These are phyloP conservation scores for Leucoagaricus sp. DNA, from an alignment of 1,284 basidiomycete genomes.

Conservation along the genomic window DNA sequence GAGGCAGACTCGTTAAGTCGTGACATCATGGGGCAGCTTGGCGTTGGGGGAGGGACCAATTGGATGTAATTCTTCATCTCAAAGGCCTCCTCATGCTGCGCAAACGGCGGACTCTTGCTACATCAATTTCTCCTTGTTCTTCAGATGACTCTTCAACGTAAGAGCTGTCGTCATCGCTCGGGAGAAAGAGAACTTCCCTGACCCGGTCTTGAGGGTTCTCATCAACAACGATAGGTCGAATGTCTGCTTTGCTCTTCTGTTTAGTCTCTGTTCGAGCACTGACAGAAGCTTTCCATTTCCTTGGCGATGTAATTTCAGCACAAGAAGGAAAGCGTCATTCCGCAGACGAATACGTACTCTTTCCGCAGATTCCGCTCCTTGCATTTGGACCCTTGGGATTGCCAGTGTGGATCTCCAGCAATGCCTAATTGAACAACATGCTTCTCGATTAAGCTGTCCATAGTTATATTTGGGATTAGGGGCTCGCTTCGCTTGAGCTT, in stretches of 20 bases:
- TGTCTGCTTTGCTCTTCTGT: constrained; percentile 10
- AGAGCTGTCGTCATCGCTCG: constrained; percentile 1
- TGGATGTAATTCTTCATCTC: constrained; percentile 1
- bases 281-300: constrained; percentile 33
- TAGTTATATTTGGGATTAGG: constrained; percentile 52
- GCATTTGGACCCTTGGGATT: constrained; percentile 39
- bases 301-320: constrained; percentile 15
- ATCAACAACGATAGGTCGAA: background rate
- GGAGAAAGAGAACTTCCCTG: background rate
- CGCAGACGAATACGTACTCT: constrained; percentile 36
- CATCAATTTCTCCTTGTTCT: background rate
- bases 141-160: constrained; percentile 3
- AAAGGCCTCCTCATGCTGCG: background rate
- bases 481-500: constrained; percentile 34
- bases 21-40: too few relatives aligned
- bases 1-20: too few relatives aligned
- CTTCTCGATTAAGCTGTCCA: constrained; percentile 52
- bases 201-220: background rate
- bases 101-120: background rate
- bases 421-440: constrained; percentile 42
- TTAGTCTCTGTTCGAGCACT: constrained; percentile 23
- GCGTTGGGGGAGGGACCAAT: background rate
- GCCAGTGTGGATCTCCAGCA: constrained; percentile 46
- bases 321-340: background rate
- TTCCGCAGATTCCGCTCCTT: constrained; percentile 47